Evolutionary conservation across 192 early-diverging fungal species (phyloP).

Genomic region (Coemansia sp.): DNA sequence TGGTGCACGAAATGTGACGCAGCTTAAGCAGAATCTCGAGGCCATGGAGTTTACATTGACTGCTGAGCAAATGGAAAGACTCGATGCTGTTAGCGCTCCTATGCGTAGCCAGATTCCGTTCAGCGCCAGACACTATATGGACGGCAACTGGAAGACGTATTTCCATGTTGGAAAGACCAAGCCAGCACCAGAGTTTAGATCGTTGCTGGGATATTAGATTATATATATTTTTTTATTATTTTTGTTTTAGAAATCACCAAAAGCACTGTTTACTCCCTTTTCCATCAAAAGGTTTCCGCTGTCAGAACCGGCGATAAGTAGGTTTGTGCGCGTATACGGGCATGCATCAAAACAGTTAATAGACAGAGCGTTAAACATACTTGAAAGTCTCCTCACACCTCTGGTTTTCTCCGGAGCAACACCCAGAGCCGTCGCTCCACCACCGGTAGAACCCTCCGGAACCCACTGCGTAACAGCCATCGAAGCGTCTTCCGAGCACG

Average conservation of each 20-base stretch:
- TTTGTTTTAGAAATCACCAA: background rate
- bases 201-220: background rate
- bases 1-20: conserved; percentile 33
- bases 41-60: conserved; percentile 42
- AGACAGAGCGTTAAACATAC: conserved; percentile 46
- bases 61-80: conserved; percentile 30
- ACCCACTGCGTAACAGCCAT: conserved; percentile 46
- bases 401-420: background rate
- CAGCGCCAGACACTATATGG: background rate
- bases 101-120: conserved; percentile 32
- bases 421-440: background rate
- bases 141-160: background rate
- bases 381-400: conserved; percentile 24
- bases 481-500: conserved; percentile 55
- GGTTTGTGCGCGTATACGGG: conserved; percentile 28
- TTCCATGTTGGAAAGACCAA: conserved; percentile 6
- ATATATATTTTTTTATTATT: background rate
- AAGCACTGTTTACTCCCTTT: background rate
- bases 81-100: conserved; percentile 35
- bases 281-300: conserved; percentile 52
- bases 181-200: conserved; percentile 1
- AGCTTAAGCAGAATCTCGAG: conserved; percentile 34
- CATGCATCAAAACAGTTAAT: conserved; percentile 53
- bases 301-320: conserved; percentile 54
- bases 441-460: background rate